Evolutionary conservation across 1,139 yeast genomes (phyloP).

Genomic region (Candida albicans): DNA sequence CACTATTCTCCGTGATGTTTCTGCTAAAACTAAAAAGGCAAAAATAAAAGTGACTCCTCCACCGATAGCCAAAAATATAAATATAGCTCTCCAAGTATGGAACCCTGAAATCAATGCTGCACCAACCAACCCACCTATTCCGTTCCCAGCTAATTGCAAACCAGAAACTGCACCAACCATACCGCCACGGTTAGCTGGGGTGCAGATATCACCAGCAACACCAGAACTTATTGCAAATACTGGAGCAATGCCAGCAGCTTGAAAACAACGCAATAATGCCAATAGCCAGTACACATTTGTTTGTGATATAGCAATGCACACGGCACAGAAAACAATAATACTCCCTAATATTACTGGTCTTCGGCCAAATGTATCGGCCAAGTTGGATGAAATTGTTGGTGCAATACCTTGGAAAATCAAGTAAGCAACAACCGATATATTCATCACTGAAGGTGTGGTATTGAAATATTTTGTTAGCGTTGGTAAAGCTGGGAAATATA

Average conservation of each 20-base stretch:
- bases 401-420: slow-evolving; percentile 68
- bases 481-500: slow-evolving; percentile 72
- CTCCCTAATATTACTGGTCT: slow-evolving; percentile 62
- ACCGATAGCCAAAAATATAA: slow-evolving; percentile 69
- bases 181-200: slow-evolving; percentile 62
- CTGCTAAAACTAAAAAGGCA: slow-evolving; percentile 56
- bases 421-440: slow-evolving; percentile 70
- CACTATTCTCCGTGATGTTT: slow-evolving; percentile 65
- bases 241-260: slow-evolving; percentile 71
- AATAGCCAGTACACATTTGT: slow-evolving; percentile 27
- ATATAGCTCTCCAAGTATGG: slow-evolving; percentile 71
- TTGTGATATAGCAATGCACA: slow-evolving; percentile 28
- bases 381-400: slow-evolving; percentile 62
- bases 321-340: slow-evolving; percentile 24
- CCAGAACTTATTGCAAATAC: slow-evolving; percentile 68
- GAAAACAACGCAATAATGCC: slow-evolving; percentile 50
- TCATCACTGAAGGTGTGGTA: slow-evolving; percentile 54
- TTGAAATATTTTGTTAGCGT: slow-evolving; percentile 51
- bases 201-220: slow-evolving; percentile 65
- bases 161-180: slow-evolving; percentile 64
- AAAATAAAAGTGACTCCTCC: slow-evolving; percentile 43
- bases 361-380: slow-evolving; percentile 72
- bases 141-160: slow-evolving; percentile 67
- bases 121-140: slow-evolving; percentile 75
- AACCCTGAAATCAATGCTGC: slow-evolving; percentile 59